These are phyloP conservation scores for Sugiyamaella pinicola DNA, from an alignment of 1,139 yeast genomes.

Conservation along the genomic window DNA sequence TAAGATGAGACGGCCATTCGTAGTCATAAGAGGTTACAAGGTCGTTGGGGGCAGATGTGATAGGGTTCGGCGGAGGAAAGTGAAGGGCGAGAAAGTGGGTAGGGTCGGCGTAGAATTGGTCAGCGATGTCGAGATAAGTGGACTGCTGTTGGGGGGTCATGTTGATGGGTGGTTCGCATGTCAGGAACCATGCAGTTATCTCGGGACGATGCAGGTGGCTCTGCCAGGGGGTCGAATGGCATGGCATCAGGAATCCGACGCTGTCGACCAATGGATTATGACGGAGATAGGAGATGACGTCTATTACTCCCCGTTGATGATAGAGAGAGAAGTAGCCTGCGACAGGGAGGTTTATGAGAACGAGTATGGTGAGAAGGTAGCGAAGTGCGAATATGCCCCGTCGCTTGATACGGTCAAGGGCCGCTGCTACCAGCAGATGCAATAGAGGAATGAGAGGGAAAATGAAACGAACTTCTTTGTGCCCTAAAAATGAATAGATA, in stretches of 20 bases:
- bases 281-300: conserved; percentile 59
- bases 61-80: conserved; percentile 28
- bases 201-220: conserved; percentile 69
- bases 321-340: conserved; percentile 58
- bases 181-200: conserved; percentile 67
- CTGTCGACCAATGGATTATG: conserved; percentile 48
- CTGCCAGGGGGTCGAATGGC: conserved; percentile 98
- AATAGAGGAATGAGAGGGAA: conserved; percentile 82
- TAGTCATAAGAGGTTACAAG: not conserved
- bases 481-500: conserved; percentile 66
- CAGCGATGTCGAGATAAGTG: conserved; percentile 81
- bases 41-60: not conserved
- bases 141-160: conserved; percentile 39
- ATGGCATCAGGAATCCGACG: conserved; percentile 85
- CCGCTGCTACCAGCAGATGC: conserved; percentile 39
- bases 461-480: conserved; percentile 91
- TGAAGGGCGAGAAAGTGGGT: conserved; percentile 48
- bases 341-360: conserved; percentile 49
- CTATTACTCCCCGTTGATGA: conserved; percentile 86
- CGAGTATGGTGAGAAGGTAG: conserved; percentile 28
- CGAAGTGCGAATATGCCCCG: conserved; percentile 16
- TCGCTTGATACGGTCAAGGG: conserved; percentile 4
- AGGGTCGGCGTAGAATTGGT: conserved; percentile 73
- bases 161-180: conserved; percentile 87
- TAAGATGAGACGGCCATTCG: conserved; percentile 71